Evolutionary conservation across 2,329 filamentous ascomycete genomes (phyloP), one percentile per base, ranked within the genome.

Genomic region (Sclerotinia minor): DNA sequence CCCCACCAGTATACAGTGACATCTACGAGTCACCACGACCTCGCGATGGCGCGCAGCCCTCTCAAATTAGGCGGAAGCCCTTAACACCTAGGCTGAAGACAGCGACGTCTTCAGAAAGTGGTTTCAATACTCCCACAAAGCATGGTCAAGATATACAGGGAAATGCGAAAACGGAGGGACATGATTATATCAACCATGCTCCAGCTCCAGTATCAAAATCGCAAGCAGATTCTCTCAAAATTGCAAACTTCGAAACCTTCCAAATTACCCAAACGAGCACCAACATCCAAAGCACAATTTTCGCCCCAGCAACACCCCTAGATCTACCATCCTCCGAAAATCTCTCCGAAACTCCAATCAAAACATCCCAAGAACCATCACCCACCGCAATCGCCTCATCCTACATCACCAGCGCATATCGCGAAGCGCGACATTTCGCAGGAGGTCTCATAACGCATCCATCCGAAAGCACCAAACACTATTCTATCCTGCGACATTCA

Each of bases 401-500:
- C 15, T 67, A 58, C 50, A 29, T 75, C 13, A 70, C 73, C 55
- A 71, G 72, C 29, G 74, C 72, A 15, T 75, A 82, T 9, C 68
- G 64, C 11, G 87, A 90, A 73, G 87, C 87, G 0, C 82, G 85
- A 47, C 86, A 90, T 75, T 87, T 90, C 69, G 86, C 88, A 1
- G 85, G 86, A 3, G 88, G 89, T 0, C 80, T 92, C 29, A 81
- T 91, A 65, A 81, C 81, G 21, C 87, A 87, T 67, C 87, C 89
- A 0, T 83, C 81, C 26, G 87, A 89, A 74, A 88, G 87, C 0
- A 90, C 83, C 3, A 87, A 84, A 68, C 87, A 91, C 77, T 86
- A 84, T 76, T 88, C 84, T 57, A 85, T 92, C 67, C 81, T 91
- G 32, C 85, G 89, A 0, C 89, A 92, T 74, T 89, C 87, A 0